Conservation (phyloP, 1,284 basidiomycete species). For the Ustilago trichophora region DNA sequence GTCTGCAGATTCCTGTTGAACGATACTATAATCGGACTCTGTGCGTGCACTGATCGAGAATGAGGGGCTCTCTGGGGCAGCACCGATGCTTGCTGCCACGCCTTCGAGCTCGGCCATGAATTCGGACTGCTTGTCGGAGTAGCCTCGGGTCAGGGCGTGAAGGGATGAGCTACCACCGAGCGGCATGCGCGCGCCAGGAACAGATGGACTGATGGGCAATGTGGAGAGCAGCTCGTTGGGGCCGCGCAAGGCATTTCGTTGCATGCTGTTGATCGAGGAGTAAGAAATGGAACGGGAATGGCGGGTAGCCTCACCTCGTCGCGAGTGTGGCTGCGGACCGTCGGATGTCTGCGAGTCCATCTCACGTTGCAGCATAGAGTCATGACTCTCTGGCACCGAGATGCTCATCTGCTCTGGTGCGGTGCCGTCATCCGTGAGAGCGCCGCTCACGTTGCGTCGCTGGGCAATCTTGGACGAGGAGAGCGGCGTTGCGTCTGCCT, state of each 20-base stretch:
- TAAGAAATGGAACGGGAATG: slow-evolving; percentile 62
- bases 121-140: slow-evolving; percentile 22
- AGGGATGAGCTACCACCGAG: slow-evolving; percentile 38
- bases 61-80: slow-evolving; percentile 41
- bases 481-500: slow-evolving; percentile 18
- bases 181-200: slow-evolving; percentile 23
- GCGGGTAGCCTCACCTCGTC: slow-evolving; percentile 24
- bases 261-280: slow-evolving; percentile 46
- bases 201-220: slow-evolving; percentile 34
- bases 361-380: slow-evolving; percentile 8
- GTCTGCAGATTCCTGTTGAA: slow-evolving; percentile 16
- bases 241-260: slow-evolving; percentile 22
- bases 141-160: slow-evolving; percentile 32
- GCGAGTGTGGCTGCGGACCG: slow-evolving; percentile 3
- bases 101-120: slow-evolving; percentile 37
- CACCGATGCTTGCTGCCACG: slow-evolving; percentile 25
- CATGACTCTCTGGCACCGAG: slow-evolving; percentile 17
- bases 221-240: slow-evolving; percentile 17
- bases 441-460: slow-evolving; percentile 34
- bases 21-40: slow-evolving; percentile 47
- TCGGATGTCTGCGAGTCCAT: slow-evolving; percentile 4
- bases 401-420: slow-evolving; percentile 18
- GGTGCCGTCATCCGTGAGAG: slow-evolving; percentile 37
- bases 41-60: slow-evolving; percentile 57
- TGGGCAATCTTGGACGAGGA: slow-evolving; percentile 18